Base-by-base conservation (phyloP, 768 basidiomycete species). In the Termitomyces sp. region DNA sequence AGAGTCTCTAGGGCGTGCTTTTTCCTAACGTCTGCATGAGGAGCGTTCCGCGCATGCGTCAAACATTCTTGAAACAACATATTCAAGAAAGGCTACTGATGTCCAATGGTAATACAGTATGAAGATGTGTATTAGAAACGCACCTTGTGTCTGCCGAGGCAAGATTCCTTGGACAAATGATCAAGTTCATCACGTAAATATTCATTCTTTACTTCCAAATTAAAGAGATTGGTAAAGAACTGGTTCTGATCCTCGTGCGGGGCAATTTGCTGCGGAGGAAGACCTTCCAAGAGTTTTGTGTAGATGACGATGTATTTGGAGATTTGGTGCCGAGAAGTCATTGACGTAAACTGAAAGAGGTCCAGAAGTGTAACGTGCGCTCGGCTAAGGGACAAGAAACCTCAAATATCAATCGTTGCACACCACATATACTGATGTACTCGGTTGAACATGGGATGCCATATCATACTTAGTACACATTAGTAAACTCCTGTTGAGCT, bases 201-300 rank as follows among this genome's bases (percentile, higher is more conserved):
- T 16, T 72, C 69, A 8, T 70, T 70, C 60, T 88, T 80, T 5
- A 83, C 74, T 1, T 82, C 78, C 44, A 86, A 72, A 30, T 74
- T 67, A 30, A 88, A 74, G 8, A 85, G 67, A 56, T 76, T 74
- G 5, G 75, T 69, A 76, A 81, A 88, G 69, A 87, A 83, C 50
- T 72, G 72, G 5, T 72, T 67, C 8, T 71, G 65, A 52, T 77
- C 70, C 28, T 77, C 75, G 46, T 74, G 74, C 5, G 81, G 78
- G 35, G 68, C 68, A 49, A 84, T 77, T 48, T 78, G 70, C 32
- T 67, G 64, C 10, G 80, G 75, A 24, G 74, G 65, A 30, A 74
- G 63, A 13, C 84, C 80, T 67, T 83, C 76, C 45, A 86, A 73
- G 22, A 86, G 72, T 58, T 79, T 82, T 47, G 66, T 72, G 62